These are phyloP conservation scores for Fragaria ananassa DNA, from an alignment of 306 rosid genomes.

Conservation along the genomic window DNA sequence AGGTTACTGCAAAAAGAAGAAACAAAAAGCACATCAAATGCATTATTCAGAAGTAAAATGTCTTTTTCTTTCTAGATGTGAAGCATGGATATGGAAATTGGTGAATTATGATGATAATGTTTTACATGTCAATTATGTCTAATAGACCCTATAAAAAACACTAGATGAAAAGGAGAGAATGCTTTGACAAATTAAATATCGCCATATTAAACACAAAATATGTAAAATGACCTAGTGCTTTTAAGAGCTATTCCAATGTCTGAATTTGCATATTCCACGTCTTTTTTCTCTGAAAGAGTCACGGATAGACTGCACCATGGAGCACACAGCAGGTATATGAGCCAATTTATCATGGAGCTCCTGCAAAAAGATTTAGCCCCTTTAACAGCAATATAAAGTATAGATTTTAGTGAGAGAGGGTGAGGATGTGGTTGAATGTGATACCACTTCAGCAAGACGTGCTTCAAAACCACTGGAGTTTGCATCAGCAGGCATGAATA, in stretches of 20 bases:
- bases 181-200: background rate
- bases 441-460: conserved; percentile 79
- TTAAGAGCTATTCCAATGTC: conserved; percentile 56
- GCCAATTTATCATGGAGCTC: conserved; percentile 58
- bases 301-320: conserved; percentile 67
- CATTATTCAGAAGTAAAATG: background rate
- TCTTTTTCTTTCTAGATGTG: background rate
- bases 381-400: background rate
- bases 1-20: conserved; percentile 3
- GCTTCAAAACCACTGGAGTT: conserved; percentile 59
- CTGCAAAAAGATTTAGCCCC: conserved; percentile 41
- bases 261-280: conserved; percentile 81
- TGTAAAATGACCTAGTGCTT: conserved; percentile 18
- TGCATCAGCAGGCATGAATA: conserved; percentile 63
- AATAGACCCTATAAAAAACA: background rate
- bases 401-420: background rate
- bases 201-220: background rate
- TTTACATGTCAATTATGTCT: background rate
- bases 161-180: background rate
- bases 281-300: conserved; percentile 54
- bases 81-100: background rate
- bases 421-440: conserved; percentile 1
- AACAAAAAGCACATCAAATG: background rate
- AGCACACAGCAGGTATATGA: conserved; percentile 45
- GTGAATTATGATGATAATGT: background rate